Percentiles rank a stretch among this genome's conserved stretches.
Conservation (phyloP, 1,284 basidiomycete species). For the Lentinula novae-zelandiae region DNA sequence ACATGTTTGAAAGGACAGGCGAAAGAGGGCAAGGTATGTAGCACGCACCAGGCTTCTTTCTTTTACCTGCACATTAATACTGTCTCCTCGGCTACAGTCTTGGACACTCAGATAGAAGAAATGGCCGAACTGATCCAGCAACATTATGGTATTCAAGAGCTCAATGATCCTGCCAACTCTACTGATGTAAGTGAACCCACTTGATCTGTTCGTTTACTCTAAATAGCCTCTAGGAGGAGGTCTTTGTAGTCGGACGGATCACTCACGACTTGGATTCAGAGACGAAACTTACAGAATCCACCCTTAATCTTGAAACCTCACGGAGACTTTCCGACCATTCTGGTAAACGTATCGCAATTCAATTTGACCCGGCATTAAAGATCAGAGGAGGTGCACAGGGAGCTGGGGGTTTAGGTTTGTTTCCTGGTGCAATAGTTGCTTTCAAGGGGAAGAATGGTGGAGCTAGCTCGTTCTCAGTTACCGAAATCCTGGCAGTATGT, state of each 20-base stretch:
- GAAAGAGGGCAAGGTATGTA: conserved; percentile 74
- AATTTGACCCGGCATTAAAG: conserved; percentile 64
- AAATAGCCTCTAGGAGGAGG: conserved; percentile 51
- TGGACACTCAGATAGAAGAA: conserved; percentile 85
- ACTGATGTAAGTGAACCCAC: conserved; percentile 56
- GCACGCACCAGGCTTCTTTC: background rate
- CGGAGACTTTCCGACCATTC: conserved; percentile 73
- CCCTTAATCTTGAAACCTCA: conserved; percentile 78
- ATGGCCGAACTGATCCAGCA: conserved; percentile 69
- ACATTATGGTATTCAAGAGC: conserved; percentile 65
- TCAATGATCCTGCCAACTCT: conserved; percentile 74
- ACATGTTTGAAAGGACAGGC: conserved; percentile 89
- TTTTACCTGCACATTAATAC: background rate
- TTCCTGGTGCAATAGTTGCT: conserved; percentile 87
- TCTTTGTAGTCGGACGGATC: conserved; percentile 80
- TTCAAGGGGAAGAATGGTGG: conserved; percentile 92
- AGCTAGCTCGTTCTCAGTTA: conserved; percentile 81
- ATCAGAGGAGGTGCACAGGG: conserved; percentile 65
- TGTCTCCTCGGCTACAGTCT: conserved; percentile 35
- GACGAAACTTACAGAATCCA: conserved; percentile 70
- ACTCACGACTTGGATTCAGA: conserved; percentile 62
- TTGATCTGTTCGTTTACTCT: conserved; percentile 11
- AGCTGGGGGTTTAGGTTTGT: conserved; percentile 72
- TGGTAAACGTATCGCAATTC: conserved; percentile 54
- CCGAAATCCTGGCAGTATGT: conserved; percentile 76